Evolutionary conservation across 257 asterid genomes (phyloP), one percentile per base, ranked within the genome.

Genomic region (Knoxia roxburghii): DNA sequence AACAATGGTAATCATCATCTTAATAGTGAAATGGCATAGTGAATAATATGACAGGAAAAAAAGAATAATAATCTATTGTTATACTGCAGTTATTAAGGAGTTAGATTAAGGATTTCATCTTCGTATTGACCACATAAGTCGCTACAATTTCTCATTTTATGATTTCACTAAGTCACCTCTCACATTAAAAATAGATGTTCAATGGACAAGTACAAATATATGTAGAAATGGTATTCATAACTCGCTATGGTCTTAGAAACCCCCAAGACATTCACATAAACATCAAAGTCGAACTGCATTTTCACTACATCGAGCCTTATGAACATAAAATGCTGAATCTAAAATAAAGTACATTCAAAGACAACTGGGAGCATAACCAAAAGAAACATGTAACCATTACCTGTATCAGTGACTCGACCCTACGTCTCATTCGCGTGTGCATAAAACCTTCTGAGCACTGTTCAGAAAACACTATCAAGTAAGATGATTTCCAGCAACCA

Each of bases 401-500:
- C 93, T 84, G 89, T 83, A 92, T 92, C 72, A 87, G 69, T 55
- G 97, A 85, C 68, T 93, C 97, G 65, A 93, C 98, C 64, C 93
- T 89, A 27, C 96, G 93, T 78, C 98, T 85, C 98, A 93, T 90
- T 75, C 98, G 86, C 58, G 98, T 90, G 72, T 93, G 98, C 98
- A 90, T 90, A 86, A 93, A 93, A 74, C 94, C 95, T 79, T 90
- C 96, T 24, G 98, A 90, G 59, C 95, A 85, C 98, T 93, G 94
- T 65, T 65, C 52, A 72, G 65, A 70, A 64, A 63, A 76, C 62
- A 65, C 61, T 24, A 72, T 67, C 39, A 69, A 18, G 32, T 1
- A 15, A 26, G 57, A 45, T 69, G 35, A 68, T n/a, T 3, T 29
- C 12, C 14, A 6, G 45, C 46, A 35, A 24, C 10, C 15, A 52